Evolutionary conservation across 345 rosid species (phyloP).

Genomic region (Melaleuca quinquenervia): DNA sequence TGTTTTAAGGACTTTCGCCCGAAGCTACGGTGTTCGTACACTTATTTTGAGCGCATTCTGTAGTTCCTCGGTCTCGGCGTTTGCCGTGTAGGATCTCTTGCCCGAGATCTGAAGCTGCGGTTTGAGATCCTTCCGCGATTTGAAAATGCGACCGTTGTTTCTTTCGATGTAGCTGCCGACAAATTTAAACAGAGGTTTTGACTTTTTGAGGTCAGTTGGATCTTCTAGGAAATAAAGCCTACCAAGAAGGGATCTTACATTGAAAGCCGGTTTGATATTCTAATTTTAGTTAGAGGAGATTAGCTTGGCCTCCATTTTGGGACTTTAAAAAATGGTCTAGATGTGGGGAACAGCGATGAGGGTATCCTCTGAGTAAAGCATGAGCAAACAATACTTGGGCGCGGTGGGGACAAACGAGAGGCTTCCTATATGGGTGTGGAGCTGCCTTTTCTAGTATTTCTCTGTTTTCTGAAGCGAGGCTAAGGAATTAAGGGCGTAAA

Average conservation of each 20-base stretch:
- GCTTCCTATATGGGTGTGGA: neutral
- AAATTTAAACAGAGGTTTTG: neutral
- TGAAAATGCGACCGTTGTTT: neutral
- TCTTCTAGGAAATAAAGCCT: neutral
- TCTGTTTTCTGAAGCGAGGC: neutral
- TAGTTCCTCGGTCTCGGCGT: neutral
- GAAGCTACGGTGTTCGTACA: neutral
- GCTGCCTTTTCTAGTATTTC: neutral
- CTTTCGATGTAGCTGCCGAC: neutral
- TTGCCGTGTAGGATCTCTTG: neutral
- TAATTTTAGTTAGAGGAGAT: neutral
- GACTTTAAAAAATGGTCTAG: neutral
- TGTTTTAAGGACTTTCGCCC: neutral
- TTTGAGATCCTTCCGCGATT: neutral
- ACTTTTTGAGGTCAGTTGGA: neutral
- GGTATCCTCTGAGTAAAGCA: neutral
- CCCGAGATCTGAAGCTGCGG: neutral
- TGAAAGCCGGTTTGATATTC: neutral
- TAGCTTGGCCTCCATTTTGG: neutral
- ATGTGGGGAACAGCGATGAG: neutral
- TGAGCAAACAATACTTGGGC: neutral
- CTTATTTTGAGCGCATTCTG: neutral
- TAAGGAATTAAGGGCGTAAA: neutral
- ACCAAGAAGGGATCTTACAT: neutral
- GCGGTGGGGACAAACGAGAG: neutral